A percentile compares a stretch with the other conserved stretches of the same genome.
phyloP scores from a whole-genome alignment of 768 basidiomycete species.

The Leccinum subgranulosum region DNA sequence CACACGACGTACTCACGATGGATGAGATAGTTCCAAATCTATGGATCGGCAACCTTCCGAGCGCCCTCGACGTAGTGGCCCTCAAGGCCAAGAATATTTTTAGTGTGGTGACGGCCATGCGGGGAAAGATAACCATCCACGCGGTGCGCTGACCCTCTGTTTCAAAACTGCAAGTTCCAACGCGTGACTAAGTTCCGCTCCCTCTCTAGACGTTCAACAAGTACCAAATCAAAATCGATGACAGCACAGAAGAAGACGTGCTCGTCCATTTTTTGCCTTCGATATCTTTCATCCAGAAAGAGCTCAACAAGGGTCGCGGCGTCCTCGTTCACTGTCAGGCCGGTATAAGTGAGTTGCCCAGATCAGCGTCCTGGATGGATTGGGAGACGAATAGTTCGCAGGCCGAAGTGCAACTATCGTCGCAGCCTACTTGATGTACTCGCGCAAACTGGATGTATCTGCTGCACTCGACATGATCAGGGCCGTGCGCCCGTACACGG shows the following conservation, averaged over 20 bases:
- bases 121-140: conserved; percentile 61
- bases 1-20: conserved; percentile 39
- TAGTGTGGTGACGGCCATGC: conserved; percentile 71
- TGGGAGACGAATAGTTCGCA: conserved; percentile 27
- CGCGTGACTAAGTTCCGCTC: not conserved
- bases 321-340: conserved; percentile 91
- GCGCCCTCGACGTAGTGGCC: conserved; percentile 58
- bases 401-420: conserved; percentile 84
- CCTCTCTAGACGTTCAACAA: conserved; percentile 66
- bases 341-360: conserved; percentile 67
- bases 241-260: conserved; percentile 73
- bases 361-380: not conserved
- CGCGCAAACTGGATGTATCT: conserved; percentile 50
- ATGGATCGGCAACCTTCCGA: conserved; percentile 81
- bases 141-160: conserved; percentile 42
- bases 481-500: conserved; percentile 60
- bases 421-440: conserved; percentile 87
- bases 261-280: conserved; percentile 74
- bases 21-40: conserved; percentile 76
- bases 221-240: conserved; percentile 77
- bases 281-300: conserved; percentile 79
- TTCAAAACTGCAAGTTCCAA: not conserved
- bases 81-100: conserved; percentile 73
- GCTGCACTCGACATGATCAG: conserved; percentile 69
- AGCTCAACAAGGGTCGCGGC: conserved; percentile 69